Base-by-base conservation (phyloP, 2,329 filamentous ascomycete genomes). In the Aspergillus fijiensis region DNA sequence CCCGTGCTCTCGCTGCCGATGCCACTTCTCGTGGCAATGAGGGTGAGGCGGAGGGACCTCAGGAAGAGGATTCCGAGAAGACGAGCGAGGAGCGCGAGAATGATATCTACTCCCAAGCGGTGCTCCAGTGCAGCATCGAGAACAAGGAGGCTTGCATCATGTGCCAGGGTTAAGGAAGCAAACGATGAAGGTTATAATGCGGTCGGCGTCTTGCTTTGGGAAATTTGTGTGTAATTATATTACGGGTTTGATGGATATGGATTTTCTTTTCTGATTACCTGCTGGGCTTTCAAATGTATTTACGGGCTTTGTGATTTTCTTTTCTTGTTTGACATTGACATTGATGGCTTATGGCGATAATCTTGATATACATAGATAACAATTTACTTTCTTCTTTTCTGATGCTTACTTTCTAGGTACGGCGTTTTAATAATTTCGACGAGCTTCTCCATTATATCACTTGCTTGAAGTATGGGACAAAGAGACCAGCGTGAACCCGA, bases 21-120 rank as follows among this genome's bases (percentile, higher is more conserved):
- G 90, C 91, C 16, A 73, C 78, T 7, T 71, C 67, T 47, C 82
- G 85, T 60, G 84, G 85, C 62, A 42, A 69, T 56, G 57, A 58
- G 23, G 54, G 9, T 14, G 60, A 57, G 31, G 39, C 39, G 5
- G 51, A 45, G 14, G 60, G 53, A 39, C 69, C 54, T 54, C 69
- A 75, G 51, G 77, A 76, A 57, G 92, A 96, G 73, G 92, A 96
- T 69, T 84, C 84, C 50, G 85, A 89, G 60, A 83, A 86, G 25
- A 86, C 89, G 64, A 92, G 84, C 71, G 85, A 88, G 65, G 87
- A 89, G 67, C 86, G 90, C 11, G 93, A 97, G 76, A 87, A 86
- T 54, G 94, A 99, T 74, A 99, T 99, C 69, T 99, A 96, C 78
- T 94, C 94, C 0, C 91, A 98, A 69, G 91, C 93, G 60, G 93